These are phyloP conservation scores for Neurospora sp. DNA, from an alignment of 495 filamentous ascomycete species.

Conservation along the genomic window DNA sequence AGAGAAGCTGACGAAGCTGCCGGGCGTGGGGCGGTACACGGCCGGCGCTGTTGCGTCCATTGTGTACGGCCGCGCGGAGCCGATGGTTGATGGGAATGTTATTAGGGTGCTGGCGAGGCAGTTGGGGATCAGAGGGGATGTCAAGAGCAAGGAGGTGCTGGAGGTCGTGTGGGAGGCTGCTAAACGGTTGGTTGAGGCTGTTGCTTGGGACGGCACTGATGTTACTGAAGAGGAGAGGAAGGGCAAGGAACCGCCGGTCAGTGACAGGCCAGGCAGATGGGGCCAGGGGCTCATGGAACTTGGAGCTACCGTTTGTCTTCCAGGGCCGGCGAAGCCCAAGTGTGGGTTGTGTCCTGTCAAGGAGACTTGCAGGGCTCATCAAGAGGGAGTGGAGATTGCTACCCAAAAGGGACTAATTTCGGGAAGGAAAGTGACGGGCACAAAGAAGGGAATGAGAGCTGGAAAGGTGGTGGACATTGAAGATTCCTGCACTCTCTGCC, in stretches of 20 bases:
- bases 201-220: constrained; percentile 18
- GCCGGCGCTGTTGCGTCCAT: constrained; percentile 38
- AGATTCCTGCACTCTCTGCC: constrained; percentile 30
- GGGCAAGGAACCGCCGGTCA: constrained; percentile 2
- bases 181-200: constrained; percentile 24
- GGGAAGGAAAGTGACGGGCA: neutral
- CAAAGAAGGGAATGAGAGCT: neutral
- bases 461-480: constrained; percentile 24
- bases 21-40: constrained; percentile 37
- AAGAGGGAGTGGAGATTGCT: constrained; percentile 24
- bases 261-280: constrained; percentile 32
- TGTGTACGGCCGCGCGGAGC: constrained; percentile 30
- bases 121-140: constrained; percentile 30
- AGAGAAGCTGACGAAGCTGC: constrained; percentile 23
- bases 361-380: constrained; percentile 31
- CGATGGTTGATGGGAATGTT: constrained; percentile 42
- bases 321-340: constrained; percentile 29
- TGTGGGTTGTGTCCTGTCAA: constrained; percentile 32
- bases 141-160: constrained; percentile 29
- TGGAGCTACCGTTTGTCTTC: constrained; percentile 32
- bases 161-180: constrained; percentile 35
- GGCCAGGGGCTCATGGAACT: constrained; percentile 41
- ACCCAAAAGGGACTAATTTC: constrained; percentile 2
- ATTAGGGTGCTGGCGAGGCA: constrained; percentile 34
- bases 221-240: neutral